Conservation (phyloP, 148 eudicot species). For the Fagopyrum homotropicum region DNA sequence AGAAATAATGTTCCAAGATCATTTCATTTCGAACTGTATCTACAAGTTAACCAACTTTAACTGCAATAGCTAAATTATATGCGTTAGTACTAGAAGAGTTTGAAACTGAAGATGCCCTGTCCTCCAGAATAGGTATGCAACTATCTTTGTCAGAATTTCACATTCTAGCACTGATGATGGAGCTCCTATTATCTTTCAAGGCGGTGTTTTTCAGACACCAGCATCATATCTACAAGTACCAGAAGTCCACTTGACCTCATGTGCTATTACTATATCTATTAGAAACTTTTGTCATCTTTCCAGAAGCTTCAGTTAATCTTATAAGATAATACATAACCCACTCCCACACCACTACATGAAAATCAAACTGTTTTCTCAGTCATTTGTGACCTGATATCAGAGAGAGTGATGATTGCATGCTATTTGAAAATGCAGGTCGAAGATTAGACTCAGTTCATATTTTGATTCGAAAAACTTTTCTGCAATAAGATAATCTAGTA, state of each 20-base stretch:
- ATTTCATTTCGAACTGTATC: background rate
- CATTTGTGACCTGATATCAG: too few species aligned
- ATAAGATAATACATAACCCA: background rate
- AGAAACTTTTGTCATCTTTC: background rate
- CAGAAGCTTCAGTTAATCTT: background rate
- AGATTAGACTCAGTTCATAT: background rate
- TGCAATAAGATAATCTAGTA: background rate
- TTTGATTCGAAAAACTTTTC: too few species aligned
- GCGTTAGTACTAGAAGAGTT: background rate
- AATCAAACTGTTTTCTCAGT: too few species aligned
- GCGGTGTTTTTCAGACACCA: background rate
- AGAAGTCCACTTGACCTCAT: background rate
- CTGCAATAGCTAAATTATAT: background rate
- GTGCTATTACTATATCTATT: background rate
- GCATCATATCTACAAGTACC: background rate
- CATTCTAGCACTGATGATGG: background rate
- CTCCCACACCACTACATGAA: background rate
- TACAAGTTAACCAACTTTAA: background rate
- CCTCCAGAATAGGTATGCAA: background rate
- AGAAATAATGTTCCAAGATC: background rate
- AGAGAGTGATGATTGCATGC: too few species aligned
- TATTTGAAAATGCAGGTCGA: too few species aligned
- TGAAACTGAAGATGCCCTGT: background rate
- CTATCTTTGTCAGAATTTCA: background rate
- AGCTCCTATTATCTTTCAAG: background rate